Conservation (phyloP, 192 early-diverging fungal genomes). For the Thamnidium elegans region DNA sequence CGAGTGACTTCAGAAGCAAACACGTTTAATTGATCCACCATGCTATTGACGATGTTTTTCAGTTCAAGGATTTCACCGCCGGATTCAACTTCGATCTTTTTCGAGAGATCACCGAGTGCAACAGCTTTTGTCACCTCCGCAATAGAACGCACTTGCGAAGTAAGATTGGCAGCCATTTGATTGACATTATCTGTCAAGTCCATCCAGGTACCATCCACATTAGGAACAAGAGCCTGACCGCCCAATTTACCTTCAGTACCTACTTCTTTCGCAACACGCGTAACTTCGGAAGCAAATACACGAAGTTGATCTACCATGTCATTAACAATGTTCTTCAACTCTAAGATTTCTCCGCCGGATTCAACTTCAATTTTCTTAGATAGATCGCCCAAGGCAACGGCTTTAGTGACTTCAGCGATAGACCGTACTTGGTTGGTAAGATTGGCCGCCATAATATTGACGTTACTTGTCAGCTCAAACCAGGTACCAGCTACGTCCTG, state of each 20-base stretch:
- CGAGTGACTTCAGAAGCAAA: slow-evolving; percentile 62
- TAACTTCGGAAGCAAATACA: slow-evolving; percentile 53
- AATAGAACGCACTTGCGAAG: slow-evolving; percentile 50
- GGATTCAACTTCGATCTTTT: slow-evolving; percentile 48
- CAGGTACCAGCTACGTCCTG: slow-evolving; percentile 1
- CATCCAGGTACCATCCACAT: slow-evolving; percentile 52
- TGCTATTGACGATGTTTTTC: slow-evolving; percentile 58
- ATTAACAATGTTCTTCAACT: slow-evolving; percentile 58
- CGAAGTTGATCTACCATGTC: slow-evolving; percentile 43
- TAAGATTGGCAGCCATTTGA: slow-evolving; percentile 55
- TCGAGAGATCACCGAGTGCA: slow-evolving; percentile 46
- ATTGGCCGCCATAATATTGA: slow-evolving; percentile 12
- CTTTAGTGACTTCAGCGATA: slow-evolving; percentile 51
- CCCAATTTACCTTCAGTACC: slow-evolving; percentile 57
- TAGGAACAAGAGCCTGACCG: slow-evolving; percentile 53
- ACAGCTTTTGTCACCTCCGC: slow-evolving; percentile 51
- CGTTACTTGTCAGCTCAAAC: not conserved
- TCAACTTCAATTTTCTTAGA: slow-evolving; percentile 48
- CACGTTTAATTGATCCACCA: slow-evolving; percentile 55
- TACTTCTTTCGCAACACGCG: slow-evolving; percentile 51
- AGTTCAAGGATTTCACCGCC: slow-evolving; percentile 53
- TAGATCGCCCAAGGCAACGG: slow-evolving; percentile 50
- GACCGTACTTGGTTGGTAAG: slow-evolving; percentile 49
- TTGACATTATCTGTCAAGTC: slow-evolving; percentile 57
- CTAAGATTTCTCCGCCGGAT: slow-evolving; percentile 50